Evolutionary conservation across 2,329 filamentous ascomycete species (phyloP).

Genomic region (Aspergillus quadricinctus): DNA sequence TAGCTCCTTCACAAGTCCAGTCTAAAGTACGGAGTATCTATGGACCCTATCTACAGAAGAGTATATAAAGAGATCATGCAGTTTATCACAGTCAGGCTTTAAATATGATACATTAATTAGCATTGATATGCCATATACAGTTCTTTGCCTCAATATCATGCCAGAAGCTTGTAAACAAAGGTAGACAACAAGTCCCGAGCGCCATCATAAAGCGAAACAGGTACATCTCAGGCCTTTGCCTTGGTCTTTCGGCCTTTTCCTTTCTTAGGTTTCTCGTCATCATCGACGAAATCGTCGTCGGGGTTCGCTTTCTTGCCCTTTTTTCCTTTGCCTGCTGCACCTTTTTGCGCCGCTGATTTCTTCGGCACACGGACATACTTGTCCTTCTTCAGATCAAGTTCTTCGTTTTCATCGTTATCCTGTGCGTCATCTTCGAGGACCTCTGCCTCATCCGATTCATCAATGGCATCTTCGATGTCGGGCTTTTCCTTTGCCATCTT

Average conservation of each 20-base stretch:
- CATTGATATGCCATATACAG: neutral
- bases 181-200: neutral
- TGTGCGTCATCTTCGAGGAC: constrained; percentile 49
- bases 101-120: neutral
- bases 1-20: neutral
- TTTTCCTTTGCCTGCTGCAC: constrained; percentile 35
- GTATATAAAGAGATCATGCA: neutral
- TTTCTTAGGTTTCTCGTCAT: constrained; percentile 54
- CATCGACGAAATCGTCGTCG: constrained; percentile 22
- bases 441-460: constrained; percentile 78
- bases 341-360: constrained; percentile 50
- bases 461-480: constrained; percentile 92
- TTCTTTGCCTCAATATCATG: neutral
- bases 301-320: constrained; percentile 39
- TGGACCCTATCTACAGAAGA: neutral
- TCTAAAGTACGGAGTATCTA: too few species aligned
- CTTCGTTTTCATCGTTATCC: constrained; percentile 67
- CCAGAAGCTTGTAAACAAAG: neutral
- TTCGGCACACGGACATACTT: constrained; percentile 95
- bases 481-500: constrained; percentile 70
- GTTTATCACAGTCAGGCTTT: neutral
- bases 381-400: constrained; percentile 83
- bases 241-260: constrained; percentile 32
- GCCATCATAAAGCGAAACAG: neutral
- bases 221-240: constrained; percentile 16